Evolutionary conservation across 1,284 basidiomycete genomes (phyloP).

Genomic region (Macrocystidia cucumis): DNA sequence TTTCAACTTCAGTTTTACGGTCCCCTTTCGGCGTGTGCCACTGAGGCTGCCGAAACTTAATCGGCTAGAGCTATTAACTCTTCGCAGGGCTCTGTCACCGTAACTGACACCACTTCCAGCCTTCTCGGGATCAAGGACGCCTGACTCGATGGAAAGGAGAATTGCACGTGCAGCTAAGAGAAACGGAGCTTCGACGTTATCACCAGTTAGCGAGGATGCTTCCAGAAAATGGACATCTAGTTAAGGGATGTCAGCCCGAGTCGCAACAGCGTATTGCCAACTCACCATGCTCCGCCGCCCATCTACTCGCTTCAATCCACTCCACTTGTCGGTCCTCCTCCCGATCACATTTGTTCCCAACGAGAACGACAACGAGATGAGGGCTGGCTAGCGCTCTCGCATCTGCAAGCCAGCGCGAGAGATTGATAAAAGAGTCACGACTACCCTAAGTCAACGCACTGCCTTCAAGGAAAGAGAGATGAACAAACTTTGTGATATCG

Average conservation of each 20-base stretch:
- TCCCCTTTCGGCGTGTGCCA: slow-evolving; percentile 46
- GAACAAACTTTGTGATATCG: slow-evolving; percentile 85
- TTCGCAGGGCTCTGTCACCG: slow-evolving; percentile 85
- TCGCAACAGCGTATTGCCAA: slow-evolving; percentile 5
- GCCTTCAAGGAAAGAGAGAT: slow-evolving; percentile 5
- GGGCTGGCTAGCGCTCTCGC: slow-evolving; percentile 85
- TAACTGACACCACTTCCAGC: slow-evolving; percentile 93
- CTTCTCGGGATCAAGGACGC: slow-evolving; percentile 87
- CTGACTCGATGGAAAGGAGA: slow-evolving; percentile 89
- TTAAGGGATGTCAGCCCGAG: slow-evolving; percentile 6
- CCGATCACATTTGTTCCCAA: slow-evolving; percentile 93
- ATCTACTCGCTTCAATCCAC: slow-evolving; percentile 88
- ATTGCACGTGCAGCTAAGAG: slow-evolving; percentile 86
- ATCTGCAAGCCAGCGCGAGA: slow-evolving; percentile 87
- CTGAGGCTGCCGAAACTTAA: slow-evolving; percentile 75
- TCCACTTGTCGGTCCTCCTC: slow-evolving; percentile 95
- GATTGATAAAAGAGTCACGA: slow-evolving; percentile 74
- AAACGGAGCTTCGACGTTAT: slow-evolving; percentile 93
- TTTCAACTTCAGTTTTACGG: slow-evolving; percentile 51
- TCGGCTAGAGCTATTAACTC: slow-evolving; percentile 79
- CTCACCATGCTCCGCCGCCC: slow-evolving; percentile 90
- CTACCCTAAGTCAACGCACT: slow-evolving; percentile 26
- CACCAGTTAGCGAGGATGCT: slow-evolving; percentile 86
- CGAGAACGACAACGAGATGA: slow-evolving; percentile 84
- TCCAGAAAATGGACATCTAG: slow-evolving; percentile 89